Evolutionary conservation across 208 protist genomes (phyloP), one percentile per base, ranked within the genome.

Genomic region (Porcisia deanei): DNA sequence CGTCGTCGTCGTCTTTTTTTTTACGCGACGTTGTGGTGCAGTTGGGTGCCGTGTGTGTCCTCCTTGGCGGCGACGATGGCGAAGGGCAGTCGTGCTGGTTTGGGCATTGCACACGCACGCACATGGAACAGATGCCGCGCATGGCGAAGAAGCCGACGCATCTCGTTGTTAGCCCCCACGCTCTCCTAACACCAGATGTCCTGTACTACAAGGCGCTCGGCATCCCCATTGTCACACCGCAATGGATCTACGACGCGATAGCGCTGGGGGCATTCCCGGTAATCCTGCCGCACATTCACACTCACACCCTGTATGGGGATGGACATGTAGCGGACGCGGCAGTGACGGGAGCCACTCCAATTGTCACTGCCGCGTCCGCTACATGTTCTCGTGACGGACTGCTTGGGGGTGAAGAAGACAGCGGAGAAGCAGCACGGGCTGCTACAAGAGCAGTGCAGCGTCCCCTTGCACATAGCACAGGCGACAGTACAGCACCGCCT

Each of bases 191-290:
- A 14, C 82, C 85, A 10, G 71, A 78, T 3, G 49, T 94, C 20
- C 68, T 96, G 16, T 79, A 87, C 57, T 85, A 80, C 52, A 89
- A 87, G 53, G 88, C 88, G 49, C 78, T 89, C 0, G 91, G 91
- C 12, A 88, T 93, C 67, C 81, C 78, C 6, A 85, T 93, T 45
- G 70, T 95, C 14, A 86, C 82, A 25, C 84, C 87, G 43, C 88
- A 91, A 80, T 95, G 91, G 91, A 61, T 95, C 5, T 75, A 89
- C 65, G 91, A 95, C 71, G 87, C 91, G 22, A 83, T 95, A 63
- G 52, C 70, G 6, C 55, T 91, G 12, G 88, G 87, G n/a, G 76
- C 58, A 14, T 88, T 95, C 66, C 83, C 88, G 1, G 67, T 61
- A 0, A 80, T 92, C 57, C 59, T 83, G 37, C 79, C 76, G 2